phyloP scores from a whole-genome alignment of 192 early-diverging fungal genomes.

The Dissophora globulifera region DNA sequence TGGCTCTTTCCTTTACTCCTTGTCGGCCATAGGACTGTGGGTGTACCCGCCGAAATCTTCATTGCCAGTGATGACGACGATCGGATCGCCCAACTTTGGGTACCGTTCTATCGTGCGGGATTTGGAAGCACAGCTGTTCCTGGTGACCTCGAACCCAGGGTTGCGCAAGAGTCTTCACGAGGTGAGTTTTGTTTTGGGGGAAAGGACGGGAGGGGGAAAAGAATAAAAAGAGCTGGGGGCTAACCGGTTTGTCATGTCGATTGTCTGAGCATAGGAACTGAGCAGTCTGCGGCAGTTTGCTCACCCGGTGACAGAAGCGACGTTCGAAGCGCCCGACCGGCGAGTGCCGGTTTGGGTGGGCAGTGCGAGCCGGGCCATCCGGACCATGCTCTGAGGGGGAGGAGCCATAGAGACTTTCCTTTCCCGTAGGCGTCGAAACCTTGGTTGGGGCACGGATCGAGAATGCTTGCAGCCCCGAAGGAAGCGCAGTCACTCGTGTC shows the following conservation, averaged over 20 bases:
- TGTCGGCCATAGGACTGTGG: constrained; percentile 89
- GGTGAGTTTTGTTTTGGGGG: no score
- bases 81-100: constrained; percentile 96
- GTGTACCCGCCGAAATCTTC: constrained; percentile 65
- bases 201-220: no score
- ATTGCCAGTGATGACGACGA: constrained; percentile 77
- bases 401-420: no score
- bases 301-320: constrained; percentile 57
- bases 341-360: constrained; percentile 64
- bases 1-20: no score
- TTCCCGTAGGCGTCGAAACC: no score
- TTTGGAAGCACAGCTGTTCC: constrained; percentile 84
- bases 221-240: no score
- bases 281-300: constrained; percentile 55
- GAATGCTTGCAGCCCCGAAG: no score
- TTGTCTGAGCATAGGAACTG: constrained; percentile 60
- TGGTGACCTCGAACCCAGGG: constrained; percentile 72
- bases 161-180: constrained; percentile 66
- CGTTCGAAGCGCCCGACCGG: constrained; percentile 61
- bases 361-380: constrained; percentile 63
- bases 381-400: constrained; percentile 72
- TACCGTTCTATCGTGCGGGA: constrained; percentile 92
- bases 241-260: background rate
- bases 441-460: background rate
- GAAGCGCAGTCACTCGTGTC: constrained; percentile 20